phyloP scores from a whole-genome alignment of 2,329 filamentous ascomycete genomes.

The Hymenoscyphus salicellus region DNA sequence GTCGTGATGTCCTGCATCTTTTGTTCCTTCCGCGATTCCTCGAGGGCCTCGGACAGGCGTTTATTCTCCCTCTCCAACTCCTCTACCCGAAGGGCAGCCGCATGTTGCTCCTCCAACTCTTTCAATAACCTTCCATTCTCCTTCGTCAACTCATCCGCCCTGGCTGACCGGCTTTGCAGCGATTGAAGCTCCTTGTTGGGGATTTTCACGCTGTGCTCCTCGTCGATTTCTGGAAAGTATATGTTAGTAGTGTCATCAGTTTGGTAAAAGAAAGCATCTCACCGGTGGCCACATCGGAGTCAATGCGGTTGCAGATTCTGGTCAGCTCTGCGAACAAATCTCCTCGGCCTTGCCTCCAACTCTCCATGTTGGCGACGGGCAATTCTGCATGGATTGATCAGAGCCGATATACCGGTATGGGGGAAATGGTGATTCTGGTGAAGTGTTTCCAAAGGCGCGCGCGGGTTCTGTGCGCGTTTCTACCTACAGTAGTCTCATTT shows the following conservation, averaged over 20 bases:
- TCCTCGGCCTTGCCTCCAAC: conserved; percentile 27
- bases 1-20: background rate
- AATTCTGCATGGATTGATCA: background rate
- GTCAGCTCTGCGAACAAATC: conserved; percentile 27
- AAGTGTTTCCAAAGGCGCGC: background rate
- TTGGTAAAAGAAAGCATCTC: background rate
- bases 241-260: background rate
- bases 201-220: conserved; percentile 18
- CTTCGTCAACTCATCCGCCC: conserved; percentile 19
- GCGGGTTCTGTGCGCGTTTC: background rate
- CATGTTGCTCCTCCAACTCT: conserved; percentile 22
- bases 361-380: conserved; percentile 26
- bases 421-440: no score
- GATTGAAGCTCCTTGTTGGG: conserved; percentile 20
- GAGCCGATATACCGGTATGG: background rate
- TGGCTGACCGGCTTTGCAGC: conserved; percentile 16
- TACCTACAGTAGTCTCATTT: background rate
- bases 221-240: conserved; percentile 22
- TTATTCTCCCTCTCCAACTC: conserved; percentile 30
- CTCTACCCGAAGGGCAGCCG: conserved; percentile 14
- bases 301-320: conserved; percentile 26
- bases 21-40: conserved; percentile 15
- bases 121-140: conserved; percentile 21
- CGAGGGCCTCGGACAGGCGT: conserved; percentile 19
- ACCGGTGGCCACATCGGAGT: conserved; percentile 27